Percentiles rank a stretch among this genome's conserved stretches.
Conservation (phyloP, 345 rosid genomes). For the Eucalyptus victrix region DNA sequence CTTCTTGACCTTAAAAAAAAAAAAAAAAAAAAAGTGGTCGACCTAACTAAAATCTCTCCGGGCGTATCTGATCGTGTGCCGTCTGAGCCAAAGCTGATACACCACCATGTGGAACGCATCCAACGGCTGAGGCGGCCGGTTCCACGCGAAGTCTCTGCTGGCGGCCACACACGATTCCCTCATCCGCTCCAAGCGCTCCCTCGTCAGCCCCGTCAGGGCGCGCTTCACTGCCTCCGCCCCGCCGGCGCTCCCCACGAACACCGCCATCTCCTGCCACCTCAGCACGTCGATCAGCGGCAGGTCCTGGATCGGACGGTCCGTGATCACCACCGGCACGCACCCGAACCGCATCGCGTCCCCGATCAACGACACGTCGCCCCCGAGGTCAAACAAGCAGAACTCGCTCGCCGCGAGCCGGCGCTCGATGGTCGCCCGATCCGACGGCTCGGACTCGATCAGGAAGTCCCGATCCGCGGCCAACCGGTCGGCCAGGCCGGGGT, state of each 20-base stretch:
- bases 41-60: neutral
- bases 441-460: constrained; percentile 32
- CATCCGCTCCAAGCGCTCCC: constrained; percentile 6
- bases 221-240: constrained; percentile 18
- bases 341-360: constrained; percentile 41
- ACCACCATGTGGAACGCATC: constrained; percentile 40
- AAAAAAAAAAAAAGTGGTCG: neutral
- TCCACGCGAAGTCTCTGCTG: constrained; percentile 34
- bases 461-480: constrained; percentile 19
- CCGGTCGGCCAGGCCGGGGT: constrained; percentile 1
- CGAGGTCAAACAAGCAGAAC: constrained; percentile 43
- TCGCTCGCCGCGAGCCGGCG: constrained; percentile 12
- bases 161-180: constrained; percentile 16
- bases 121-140: constrained; percentile 23
- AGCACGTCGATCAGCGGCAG: constrained; percentile 46
- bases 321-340: constrained; percentile 41
- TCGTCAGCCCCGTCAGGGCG: constrained; percentile 8
- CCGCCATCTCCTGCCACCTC: constrained; percentile 36
- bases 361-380: constrained; percentile 18
- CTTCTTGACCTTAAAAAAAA: neutral
- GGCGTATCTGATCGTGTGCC: constrained; percentile 47
- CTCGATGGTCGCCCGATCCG: constrained; percentile 11
- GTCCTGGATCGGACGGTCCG: constrained; percentile 49
- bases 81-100: constrained; percentile 55
- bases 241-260: constrained; percentile 16